Conservation (phyloP, 371 early-diverging fungal genomes). For the Blyttiomyces sp. region DNA sequence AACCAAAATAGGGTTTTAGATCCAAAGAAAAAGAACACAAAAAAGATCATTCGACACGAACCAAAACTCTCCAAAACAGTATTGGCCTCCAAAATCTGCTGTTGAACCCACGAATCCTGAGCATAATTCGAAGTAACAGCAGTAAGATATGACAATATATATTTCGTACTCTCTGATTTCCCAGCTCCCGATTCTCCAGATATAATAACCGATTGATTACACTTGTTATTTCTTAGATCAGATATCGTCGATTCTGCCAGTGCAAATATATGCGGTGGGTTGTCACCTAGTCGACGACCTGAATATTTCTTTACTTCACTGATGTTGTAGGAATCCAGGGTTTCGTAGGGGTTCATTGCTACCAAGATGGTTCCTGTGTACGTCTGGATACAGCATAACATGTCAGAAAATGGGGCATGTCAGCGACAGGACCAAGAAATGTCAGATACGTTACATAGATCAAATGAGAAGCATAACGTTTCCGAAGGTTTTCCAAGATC, state of each 20-base stretch:
- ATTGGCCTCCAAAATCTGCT: conserved; percentile 57
- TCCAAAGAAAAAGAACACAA: not conserved
- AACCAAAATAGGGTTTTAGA: no score
- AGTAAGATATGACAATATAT: conserved; percentile 42
- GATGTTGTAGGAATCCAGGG: conserved; percentile 45
- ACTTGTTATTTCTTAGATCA: conserved; percentile 37
- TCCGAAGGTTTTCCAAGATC: conserved; percentile 39
- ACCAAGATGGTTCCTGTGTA: conserved; percentile 66
- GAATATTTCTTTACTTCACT: conserved; percentile 37
- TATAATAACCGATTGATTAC: conserved; percentile 64
- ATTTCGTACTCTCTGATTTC: conserved; percentile 50
- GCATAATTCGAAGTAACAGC: conserved; percentile 31
- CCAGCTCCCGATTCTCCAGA: conserved; percentile 67
- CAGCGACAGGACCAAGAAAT: not conserved
- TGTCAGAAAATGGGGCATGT: no score
- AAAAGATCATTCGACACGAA: conserved; percentile 1
- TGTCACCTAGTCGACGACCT: conserved; percentile 40
- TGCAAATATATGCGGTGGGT: conserved; percentile 64
- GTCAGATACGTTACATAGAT: conserved; percentile 39
- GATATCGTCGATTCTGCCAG: conserved; percentile 56
- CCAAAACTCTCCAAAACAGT: conserved; percentile 70
- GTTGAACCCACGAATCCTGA: conserved; percentile 50
- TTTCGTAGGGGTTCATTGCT: conserved; percentile 65
- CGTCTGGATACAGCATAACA: no score
- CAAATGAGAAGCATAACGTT: conserved; percentile 26